Evolutionary conservation across 805 yeast species (phyloP).

Genomic region (Helenozyma baotianmanensis): DNA sequence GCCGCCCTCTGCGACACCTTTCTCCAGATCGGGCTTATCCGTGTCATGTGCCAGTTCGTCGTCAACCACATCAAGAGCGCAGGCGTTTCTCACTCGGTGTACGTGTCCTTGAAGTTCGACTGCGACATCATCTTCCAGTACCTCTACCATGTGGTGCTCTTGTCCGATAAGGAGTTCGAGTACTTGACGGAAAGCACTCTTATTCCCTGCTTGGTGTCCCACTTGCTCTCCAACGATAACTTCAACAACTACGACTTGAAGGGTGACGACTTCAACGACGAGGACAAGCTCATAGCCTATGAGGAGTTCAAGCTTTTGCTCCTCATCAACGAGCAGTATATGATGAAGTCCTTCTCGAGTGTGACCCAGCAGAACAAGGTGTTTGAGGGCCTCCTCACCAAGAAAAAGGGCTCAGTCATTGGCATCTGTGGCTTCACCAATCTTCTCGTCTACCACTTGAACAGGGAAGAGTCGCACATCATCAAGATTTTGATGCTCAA

Average conservation of each 20-base stretch:
- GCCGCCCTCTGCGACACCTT: conserved; percentile 33
- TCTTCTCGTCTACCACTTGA: conserved; percentile 56
- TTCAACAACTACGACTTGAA: conserved; percentile 31
- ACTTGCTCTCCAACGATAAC: conserved; percentile 29
- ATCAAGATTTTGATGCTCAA: conserved; percentile 76
- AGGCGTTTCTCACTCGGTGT: conserved; percentile 20
- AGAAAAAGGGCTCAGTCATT: conserved; percentile 19
- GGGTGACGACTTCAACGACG: conserved; percentile 29
- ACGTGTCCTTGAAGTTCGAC: conserved; percentile 31
- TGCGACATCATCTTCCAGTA: conserved; percentile 41
- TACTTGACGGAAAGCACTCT: conserved; percentile 22
- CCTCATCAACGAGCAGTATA: conserved; percentile 81
- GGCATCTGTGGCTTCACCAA: conserved; percentile 69
- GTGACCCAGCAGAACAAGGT: conserved; percentile 42
- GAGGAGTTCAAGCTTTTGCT: conserved; percentile 68
- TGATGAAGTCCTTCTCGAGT: conserved; percentile 49
- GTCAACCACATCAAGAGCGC: conserved; percentile 21
- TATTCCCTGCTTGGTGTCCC: conserved; percentile 25
- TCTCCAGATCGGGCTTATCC: conserved; percentile 54
- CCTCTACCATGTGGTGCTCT: conserved; percentile 30
- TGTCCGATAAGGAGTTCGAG: conserved; percentile 31
- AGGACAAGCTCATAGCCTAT: conserved; percentile 48
- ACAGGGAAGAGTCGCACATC: conserved; percentile 68
- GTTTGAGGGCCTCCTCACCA: conserved; percentile 42
- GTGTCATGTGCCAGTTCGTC: conserved; percentile 31